Evolutionary conservation across 495 filamentous ascomycete genomes (phyloP).

Genomic region (Gamarada debralockiae): DNA sequence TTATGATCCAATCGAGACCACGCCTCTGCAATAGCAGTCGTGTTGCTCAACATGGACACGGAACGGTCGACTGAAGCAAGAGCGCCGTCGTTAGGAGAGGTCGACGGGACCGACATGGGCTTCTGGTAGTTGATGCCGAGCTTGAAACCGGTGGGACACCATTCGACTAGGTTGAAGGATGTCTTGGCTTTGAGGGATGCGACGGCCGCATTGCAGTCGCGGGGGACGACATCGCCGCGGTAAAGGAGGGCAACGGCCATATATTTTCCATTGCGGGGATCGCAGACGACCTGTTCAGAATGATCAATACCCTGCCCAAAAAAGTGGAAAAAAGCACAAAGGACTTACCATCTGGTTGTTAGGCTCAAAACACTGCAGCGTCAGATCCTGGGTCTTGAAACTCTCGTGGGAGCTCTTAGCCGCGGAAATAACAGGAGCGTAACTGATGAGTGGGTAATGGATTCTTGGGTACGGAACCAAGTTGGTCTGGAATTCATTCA

Average conservation of each 20-base stretch:
- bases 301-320: not conserved
- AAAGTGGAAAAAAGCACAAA: not conserved
- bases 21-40: constrained; percentile 85
- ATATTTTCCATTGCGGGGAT: constrained; percentile 89
- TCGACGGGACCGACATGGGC: constrained; percentile 70
- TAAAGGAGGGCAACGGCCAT: constrained; percentile 91
- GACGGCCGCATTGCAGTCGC: constrained; percentile 76
- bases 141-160: constrained; percentile 97
- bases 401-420: constrained; percentile 85
- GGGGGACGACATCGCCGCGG: constrained; percentile 84
- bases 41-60: constrained; percentile 90
- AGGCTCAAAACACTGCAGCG: constrained; percentile 61
- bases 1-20: constrained; percentile 89
- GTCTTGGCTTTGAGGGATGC: constrained; percentile 79
- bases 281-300: constrained; percentile 75
- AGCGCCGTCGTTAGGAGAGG: constrained; percentile 50
- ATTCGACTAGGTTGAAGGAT: constrained; percentile 90
- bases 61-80: constrained; percentile 82
- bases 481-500: constrained; percentile 96
- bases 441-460: constrained; percentile 87
- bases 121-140: constrained; percentile 92
- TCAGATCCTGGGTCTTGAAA: constrained; percentile 85
- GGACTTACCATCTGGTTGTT: too few relatives aligned
- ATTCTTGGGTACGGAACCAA: constrained; percentile 89
- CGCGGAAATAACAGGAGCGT: constrained; percentile 79